phyloP scores from a whole-genome alignment of 257 asterid species.

The Knoxia roxburghii region DNA sequence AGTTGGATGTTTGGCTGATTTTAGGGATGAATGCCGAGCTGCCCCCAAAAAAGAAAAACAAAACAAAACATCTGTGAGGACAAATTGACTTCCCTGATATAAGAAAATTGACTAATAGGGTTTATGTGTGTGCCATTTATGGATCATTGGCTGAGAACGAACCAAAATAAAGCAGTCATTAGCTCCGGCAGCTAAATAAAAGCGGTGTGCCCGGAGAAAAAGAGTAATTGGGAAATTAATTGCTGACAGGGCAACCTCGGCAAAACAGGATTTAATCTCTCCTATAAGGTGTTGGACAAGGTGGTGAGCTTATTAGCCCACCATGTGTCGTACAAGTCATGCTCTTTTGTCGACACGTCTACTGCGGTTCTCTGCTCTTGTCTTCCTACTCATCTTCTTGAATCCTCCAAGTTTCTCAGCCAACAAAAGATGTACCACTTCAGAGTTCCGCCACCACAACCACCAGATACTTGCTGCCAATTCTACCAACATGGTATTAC shows the following conservation, averaged over 20 bases:
- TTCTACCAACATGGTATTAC: conserved; percentile 13
- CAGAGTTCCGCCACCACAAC: not conserved
- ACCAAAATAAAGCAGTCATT: not conserved
- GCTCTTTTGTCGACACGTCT: conserved; percentile 9
- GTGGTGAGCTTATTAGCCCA: not conserved
- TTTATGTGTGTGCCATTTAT: too few species aligned
- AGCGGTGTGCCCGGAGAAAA: not conserved
- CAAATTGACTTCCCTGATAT: too few species aligned
- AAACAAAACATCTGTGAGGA: too few species aligned
- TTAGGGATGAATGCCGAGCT: too few species aligned
- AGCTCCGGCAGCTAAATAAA: not conserved
- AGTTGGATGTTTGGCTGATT: too few species aligned
- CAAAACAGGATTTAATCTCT: too few species aligned
- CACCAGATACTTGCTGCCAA: conserved; percentile 9
- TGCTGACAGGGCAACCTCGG: too few species aligned
- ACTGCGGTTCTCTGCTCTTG: conserved; percentile 2
- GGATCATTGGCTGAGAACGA: too few species aligned
- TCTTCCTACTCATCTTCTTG: conserved; percentile 4
- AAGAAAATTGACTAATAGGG: too few species aligned
- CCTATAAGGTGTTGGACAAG: not conserved
- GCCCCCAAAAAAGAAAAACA: too few species aligned
- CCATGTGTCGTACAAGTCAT: conserved; percentile 12
- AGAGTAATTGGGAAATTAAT: not conserved
- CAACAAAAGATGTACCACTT: not conserved
- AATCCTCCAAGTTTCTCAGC: not conserved